Evolutionary conservation across 2,329 filamentous ascomycete genomes (phyloP).

Genomic region (Aspergillus brunneoviolaceus): DNA sequence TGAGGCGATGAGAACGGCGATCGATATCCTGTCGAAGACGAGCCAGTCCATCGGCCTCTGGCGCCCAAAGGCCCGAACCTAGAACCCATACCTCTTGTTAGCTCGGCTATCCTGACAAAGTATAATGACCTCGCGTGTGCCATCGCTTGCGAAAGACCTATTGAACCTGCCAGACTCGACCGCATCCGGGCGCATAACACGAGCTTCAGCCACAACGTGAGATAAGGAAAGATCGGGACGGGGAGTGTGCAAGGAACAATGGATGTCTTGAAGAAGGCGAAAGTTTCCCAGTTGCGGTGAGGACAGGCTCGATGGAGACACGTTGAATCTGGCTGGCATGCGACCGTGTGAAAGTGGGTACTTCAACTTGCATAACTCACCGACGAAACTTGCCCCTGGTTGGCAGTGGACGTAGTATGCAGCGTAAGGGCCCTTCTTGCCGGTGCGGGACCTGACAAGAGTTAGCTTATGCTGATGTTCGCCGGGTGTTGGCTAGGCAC

Average conservation of each 20-base stretch:
- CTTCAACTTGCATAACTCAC: slow-evolving; percentile 46
- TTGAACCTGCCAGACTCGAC: background rate
- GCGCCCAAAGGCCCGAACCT: slow-evolving; percentile 80
- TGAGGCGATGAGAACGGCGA: slow-evolving; percentile 67
- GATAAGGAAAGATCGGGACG: background rate
- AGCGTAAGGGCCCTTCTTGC: slow-evolving; percentile 82
- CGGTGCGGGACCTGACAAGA: slow-evolving; percentile 68
- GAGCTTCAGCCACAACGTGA: background rate
- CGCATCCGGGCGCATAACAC: background rate
- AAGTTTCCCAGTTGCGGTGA: background rate
- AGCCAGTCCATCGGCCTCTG: slow-evolving; percentile 65
- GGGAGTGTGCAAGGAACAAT: background rate
- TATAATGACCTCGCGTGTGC: background rate
- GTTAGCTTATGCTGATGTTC: slow-evolving; percentile 21
- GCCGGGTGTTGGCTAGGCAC: slow-evolving; percentile 19
- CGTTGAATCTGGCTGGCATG: background rate
- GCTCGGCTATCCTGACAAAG: background rate
- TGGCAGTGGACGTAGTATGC: slow-evolving; percentile 85
- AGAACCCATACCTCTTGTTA: slow-evolving; percentile 17
- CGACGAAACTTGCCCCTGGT: slow-evolving; percentile 69
- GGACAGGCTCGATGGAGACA: background rate
- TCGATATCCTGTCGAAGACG: slow-evolving; percentile 74
- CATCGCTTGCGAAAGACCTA: background rate
- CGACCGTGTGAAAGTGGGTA: background rate
- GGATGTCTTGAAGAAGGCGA: background rate